Conservation (phyloP, 192 early-diverging fungal genomes). For the Umbelopsis ramanniana region DNA sequence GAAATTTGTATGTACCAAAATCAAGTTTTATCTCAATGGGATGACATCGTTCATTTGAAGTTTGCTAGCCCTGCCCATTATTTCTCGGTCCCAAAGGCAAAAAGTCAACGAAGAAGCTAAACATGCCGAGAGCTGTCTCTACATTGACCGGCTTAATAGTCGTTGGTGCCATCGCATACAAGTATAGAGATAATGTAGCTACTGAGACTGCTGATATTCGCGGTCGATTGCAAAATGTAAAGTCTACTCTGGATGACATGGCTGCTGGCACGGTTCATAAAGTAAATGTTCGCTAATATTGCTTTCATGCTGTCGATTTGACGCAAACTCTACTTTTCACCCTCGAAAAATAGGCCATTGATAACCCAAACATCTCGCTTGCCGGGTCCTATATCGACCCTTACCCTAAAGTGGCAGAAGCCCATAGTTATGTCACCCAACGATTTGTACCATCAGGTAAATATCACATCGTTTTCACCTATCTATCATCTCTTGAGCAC, state of each 20-base stretch:
- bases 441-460: conserved; percentile 21
- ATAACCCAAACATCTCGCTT: conserved; percentile 14
- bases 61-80: background rate
- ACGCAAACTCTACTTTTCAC: background rate
- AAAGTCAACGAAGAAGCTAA: background rate
- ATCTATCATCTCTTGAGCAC: background rate
- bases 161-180: background rate
- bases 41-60: background rate
- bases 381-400: conserved; percentile 14
- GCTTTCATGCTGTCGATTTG: background rate
- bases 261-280: conserved; percentile 17
- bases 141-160: conserved; percentile 15
- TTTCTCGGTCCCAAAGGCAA: background rate
- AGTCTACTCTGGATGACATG: conserved; percentile 21
- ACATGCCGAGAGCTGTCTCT: conserved; percentile 17
- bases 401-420: conserved; percentile 17
- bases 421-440: conserved; percentile 15
- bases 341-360: background rate
- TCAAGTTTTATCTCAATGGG: background rate
- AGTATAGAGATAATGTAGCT: background rate
- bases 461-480: background rate
- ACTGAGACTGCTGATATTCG: conserved; percentile 19
- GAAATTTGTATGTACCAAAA: background rate
- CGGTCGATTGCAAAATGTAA: conserved; percentile 14
- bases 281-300: conserved; percentile 18